phyloP scores from a whole-genome alignment of 129 eudicot genomes.

The Flaveria sonorensis region DNA sequence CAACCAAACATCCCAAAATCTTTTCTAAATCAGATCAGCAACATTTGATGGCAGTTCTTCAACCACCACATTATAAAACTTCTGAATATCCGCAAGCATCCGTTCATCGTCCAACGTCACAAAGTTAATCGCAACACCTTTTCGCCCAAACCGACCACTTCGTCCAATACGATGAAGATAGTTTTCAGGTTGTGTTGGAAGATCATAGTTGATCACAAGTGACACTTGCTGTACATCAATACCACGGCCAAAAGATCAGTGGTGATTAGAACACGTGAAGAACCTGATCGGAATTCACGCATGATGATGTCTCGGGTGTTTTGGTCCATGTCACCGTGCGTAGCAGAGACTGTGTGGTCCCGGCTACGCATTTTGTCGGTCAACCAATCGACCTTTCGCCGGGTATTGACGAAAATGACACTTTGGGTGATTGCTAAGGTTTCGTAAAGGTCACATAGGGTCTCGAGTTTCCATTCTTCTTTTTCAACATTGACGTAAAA shows the following conservation, averaged over 20 bases:
- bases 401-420: constrained; percentile 55
- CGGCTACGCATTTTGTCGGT: constrained; percentile 60
- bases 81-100: constrained; percentile 56
- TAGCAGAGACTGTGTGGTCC: constrained; percentile 57
- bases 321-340: constrained; percentile 61
- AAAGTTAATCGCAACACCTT: constrained; percentile 52
- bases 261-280: constrained; percentile 54
- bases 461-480: constrained; percentile 60
- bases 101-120: constrained; percentile 48
- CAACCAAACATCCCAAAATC: constrained; percentile 11
- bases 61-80: constrained; percentile 41
- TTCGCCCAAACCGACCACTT: constrained; percentile 54
- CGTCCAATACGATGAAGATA: constrained; percentile 59
- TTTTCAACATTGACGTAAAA: constrained; percentile 54
- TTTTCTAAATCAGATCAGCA: constrained; percentile 43
- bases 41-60: constrained; percentile 51
- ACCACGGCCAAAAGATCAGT: constrained; percentile 56
- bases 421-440: constrained; percentile 56
- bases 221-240: constrained; percentile 56
- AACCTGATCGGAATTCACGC: constrained; percentile 58
- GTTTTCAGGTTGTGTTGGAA: constrained; percentile 56
- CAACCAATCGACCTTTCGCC: constrained; percentile 56
- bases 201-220: constrained; percentile 51
- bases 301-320: constrained; percentile 55
- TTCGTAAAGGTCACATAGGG: constrained; percentile 55